Evolutionary conservation across 202 grass and related monocot genomes (phyloP).

Genomic region (Schoenoplectus triqueter): DNA sequence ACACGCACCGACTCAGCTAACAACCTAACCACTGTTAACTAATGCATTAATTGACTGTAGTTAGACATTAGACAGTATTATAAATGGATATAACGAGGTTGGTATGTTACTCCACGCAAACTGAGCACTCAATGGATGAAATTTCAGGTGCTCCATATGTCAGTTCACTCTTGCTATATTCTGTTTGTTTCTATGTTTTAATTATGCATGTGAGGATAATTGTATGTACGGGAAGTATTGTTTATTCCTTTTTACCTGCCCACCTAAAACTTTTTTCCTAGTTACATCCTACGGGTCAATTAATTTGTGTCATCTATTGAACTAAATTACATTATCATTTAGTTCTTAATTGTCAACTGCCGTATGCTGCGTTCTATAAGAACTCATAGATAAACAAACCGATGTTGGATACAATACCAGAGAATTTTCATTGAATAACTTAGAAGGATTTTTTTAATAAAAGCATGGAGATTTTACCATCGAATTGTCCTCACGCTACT

Average conservation of each 20-base stretch:
- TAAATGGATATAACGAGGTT: constrained; percentile 38
- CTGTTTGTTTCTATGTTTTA: constrained; percentile 12
- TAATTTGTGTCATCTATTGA: neutral
- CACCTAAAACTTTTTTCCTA: neutral
- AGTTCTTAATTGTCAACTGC: too few relatives aligned
- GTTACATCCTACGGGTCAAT: neutral
- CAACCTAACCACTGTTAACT: neutral
- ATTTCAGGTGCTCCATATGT: too few relatives aligned
- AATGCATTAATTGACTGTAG: constrained; percentile 18
- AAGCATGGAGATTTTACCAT: neutral
- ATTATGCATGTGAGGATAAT: neutral
- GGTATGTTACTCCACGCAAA: constrained; percentile 25
- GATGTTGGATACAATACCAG: too few relatives aligned
- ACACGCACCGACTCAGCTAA: constrained; percentile 24
- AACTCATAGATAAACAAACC: too few relatives aligned
- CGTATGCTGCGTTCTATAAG: too few relatives aligned
- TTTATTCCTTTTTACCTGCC: neutral
- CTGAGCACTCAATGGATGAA: neutral
- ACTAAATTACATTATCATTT: neutral
- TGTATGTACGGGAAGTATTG: neutral
- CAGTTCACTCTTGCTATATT: neutral
- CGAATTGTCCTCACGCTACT: neutral
- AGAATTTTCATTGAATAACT: neutral
- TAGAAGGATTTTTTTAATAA: too few relatives aligned
- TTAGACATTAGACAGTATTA: neutral